Evolutionary conservation across 768 basidiomycete genomes (phyloP), one percentile per base, ranked within the genome.

Genomic region (Flagelloscypha sp.): DNA sequence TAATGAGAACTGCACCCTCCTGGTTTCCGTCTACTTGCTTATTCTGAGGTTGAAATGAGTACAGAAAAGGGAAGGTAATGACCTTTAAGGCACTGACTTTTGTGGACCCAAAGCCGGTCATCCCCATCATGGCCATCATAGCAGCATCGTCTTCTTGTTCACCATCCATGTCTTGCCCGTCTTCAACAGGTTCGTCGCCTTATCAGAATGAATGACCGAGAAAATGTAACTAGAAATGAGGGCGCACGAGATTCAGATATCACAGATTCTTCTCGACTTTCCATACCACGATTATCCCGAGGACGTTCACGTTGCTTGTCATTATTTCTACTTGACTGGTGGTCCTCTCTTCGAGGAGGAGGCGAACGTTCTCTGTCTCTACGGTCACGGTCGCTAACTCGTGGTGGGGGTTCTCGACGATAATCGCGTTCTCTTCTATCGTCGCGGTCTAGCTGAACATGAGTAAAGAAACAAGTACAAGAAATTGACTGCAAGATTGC

Each of bases 91-190:
- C 17, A 44, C 59, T 35, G 48, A 87, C 92, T 68, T 97, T 95
- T 0, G 94, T 94, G 1, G 78, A 69, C 7, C 84, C 89, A 53
- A 98, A 98, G 7, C 88, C 86, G 30, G 59, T 50, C 48, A 98
- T 61, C 27, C 94, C 93, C 87, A 98, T 94, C 68, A 76, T 71
- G 24, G 81, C 75, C 73, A 84, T 85, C 79, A 95, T 88, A 36
- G 75, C 79, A 30, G 74, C 72, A 16, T 85, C 84, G 25, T 84
- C 84, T 10, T 75, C 79, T 38, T 66, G 66, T n/a, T 69, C 72
- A 19, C 61, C 65, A 12, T 68, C 67, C 64, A 68, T 66, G 7
- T 56, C 70, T 47, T 71, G 66, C 25, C 57, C 63, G 16, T 62
- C 72, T 40, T 79, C 77, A 49, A 64, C 64, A 22, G 53, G 50